phyloP scores from a whole-genome alignment of 2,329 filamentous ascomycete species.

The Aureobasidium melanogenum region DNA sequence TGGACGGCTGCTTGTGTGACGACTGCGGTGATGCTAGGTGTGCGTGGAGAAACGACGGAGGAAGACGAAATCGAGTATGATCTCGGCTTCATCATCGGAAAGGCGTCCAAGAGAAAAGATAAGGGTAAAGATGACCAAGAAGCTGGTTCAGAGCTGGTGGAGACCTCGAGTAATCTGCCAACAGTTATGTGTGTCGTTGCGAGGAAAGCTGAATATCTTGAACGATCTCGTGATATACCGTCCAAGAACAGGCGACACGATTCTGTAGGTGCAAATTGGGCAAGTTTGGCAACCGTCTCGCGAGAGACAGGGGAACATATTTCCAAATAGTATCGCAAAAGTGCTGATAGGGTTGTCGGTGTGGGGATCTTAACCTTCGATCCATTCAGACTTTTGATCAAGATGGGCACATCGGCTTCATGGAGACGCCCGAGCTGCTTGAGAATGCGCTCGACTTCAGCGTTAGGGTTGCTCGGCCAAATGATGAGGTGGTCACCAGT shows the following conservation, averaged over 20 bases:
- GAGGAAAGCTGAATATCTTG: not conserved
- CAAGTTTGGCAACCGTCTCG: constrained; percentile 29
- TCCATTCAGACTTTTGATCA: constrained; percentile 23
- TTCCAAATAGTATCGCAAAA: constrained; percentile 40
- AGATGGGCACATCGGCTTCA: constrained; percentile 20
- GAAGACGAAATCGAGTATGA: not conserved
- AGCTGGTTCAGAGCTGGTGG: not conserved
- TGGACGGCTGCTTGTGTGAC: not conserved
- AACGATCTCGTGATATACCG: not conserved
- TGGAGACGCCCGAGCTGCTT: constrained; percentile 21
- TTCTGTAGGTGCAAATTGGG: constrained; percentile 31
- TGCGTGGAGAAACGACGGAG: not conserved
- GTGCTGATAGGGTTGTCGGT: constrained; percentile 30
- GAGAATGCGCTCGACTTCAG: constrained; percentile 30
- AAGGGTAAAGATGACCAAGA: not conserved
- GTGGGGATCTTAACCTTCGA: constrained; percentile 30
- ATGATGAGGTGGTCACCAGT: constrained; percentile 36
- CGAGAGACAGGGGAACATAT: constrained; percentile 35
- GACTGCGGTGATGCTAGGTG: not conserved
- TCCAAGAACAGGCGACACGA: constrained; percentile 16
- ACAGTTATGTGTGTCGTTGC: not conserved
- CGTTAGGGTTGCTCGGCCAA: constrained; percentile 32
- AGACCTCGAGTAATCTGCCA: not conserved
- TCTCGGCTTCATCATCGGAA: not conserved
- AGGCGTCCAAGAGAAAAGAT: not conserved